These are phyloP conservation scores for Iris pallida DNA, from an alignment of 116 monocot genomes.

Conservation along the genomic window DNA sequence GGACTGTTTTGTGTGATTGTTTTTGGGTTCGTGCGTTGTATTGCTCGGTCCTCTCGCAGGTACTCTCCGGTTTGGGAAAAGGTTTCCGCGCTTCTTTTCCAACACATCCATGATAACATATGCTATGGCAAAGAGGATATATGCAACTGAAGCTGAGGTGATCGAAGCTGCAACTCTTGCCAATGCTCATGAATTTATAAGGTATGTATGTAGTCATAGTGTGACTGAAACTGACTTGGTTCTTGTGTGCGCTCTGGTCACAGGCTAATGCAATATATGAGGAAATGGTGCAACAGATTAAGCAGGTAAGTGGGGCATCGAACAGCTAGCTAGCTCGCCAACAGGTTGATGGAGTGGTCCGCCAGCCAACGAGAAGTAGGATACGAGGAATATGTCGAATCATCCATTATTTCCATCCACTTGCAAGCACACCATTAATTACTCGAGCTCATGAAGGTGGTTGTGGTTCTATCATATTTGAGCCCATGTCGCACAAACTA, in stretches of 20 bases:
- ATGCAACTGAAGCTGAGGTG: slow-evolving; percentile 10
- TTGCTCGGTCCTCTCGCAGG: too few relatives aligned
- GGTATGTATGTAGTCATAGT: too few relatives aligned
- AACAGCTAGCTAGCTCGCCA: slow-evolving; percentile 73
- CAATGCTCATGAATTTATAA: slow-evolving; percentile 12
- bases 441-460: slow-evolving; percentile 76
- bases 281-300: slow-evolving; percentile 62
- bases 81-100: too few relatives aligned
- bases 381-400: slow-evolving; percentile 31
- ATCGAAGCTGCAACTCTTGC: slow-evolving; percentile 6
- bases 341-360: slow-evolving; percentile 83
- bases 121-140: slow-evolving; percentile 5
- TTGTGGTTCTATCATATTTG: slow-evolving; percentile 72
- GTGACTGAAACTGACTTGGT: too few relatives aligned
- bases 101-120: slow-evolving; percentile 20
- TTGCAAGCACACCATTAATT: slow-evolving; percentile 43
- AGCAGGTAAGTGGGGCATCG: slow-evolving; percentile 62
- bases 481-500: slow-evolving; percentile 58
- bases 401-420: slow-evolving; percentile 56
- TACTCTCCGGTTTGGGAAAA: too few relatives aligned
- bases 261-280: slow-evolving; percentile 82
- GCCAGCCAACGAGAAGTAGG: slow-evolving; percentile 69
- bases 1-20: too few relatives aligned
- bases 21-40: too few relatives aligned
- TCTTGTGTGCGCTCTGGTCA: not conserved